Conservation (phyloP, 108 stramenopile species). For the Cyclotella cryptica region DNA sequence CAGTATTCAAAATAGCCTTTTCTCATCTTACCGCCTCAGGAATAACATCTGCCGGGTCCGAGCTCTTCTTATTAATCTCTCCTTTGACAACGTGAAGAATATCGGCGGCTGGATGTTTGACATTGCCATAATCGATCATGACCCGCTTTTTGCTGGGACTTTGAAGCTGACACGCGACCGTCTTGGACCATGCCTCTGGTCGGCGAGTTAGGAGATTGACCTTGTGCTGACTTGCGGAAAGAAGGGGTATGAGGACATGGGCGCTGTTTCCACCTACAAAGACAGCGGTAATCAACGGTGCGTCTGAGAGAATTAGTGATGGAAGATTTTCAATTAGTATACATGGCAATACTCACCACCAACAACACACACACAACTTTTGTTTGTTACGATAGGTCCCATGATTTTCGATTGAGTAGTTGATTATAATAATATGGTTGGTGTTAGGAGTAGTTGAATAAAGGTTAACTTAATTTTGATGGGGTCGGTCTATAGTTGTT, state of each 20-base stretch:
- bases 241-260: constrained; percentile 57
- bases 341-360: too few relatives aligned
- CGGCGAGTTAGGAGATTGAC: constrained; percentile 54
- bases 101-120: constrained; percentile 37
- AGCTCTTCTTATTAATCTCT: constrained; percentile 32
- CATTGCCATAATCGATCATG: constrained; percentile 33
- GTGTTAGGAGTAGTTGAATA: too few relatives aligned
- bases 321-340: too few relatives aligned
- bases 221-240: constrained; percentile 41
- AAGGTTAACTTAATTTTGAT: too few relatives aligned
- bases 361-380: too few relatives aligned
- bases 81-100: constrained; percentile 37
- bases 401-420: too few relatives aligned
- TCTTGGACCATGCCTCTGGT: constrained; percentile 44
- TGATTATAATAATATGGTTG: too few relatives aligned
- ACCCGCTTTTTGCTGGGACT: constrained; percentile 35
- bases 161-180: constrained; percentile 43
- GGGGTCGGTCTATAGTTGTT: too few relatives aligned
- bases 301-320: too few relatives aligned
- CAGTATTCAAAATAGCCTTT: too few relatives aligned
- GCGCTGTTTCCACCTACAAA: constrained; percentile 50
- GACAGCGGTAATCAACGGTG: too few relatives aligned
- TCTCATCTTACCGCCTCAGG: constrained; percentile 34
- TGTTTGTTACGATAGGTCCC: too few relatives aligned
- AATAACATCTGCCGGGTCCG: constrained; percentile 58